phyloP scores from a whole-genome alignment of 768 basidiomycete species.

The Leccinum aurantiacum region DNA sequence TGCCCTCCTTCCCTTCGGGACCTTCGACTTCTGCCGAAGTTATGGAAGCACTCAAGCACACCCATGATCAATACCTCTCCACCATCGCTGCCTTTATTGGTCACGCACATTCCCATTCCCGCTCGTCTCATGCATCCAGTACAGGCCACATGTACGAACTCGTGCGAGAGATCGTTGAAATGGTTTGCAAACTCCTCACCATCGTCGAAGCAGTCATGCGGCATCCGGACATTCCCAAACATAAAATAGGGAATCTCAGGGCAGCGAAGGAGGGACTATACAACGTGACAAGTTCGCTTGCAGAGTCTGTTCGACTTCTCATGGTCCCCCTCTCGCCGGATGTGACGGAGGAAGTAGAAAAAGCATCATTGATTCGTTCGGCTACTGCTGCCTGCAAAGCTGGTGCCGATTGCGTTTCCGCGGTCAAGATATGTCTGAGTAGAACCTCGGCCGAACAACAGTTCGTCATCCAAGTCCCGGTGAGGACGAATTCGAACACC shows the following conservation, averaged over 20 bases:
- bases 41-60: constrained; percentile 72
- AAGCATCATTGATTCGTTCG: constrained; percentile 71
- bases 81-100: constrained; percentile 98
- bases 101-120: constrained; percentile 91
- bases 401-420: constrained; percentile 83
- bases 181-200: constrained; percentile 86
- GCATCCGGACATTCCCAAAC: constrained; percentile 65
- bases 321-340: constrained; percentile 48
- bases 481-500: constrained; percentile 43
- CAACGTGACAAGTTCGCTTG: constrained; percentile 79
- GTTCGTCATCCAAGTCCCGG: constrained; percentile 65
- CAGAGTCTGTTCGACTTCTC: constrained; percentile 81
- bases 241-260: constrained; percentile 64
- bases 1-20: constrained; percentile 66
- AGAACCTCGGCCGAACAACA: constrained; percentile 60
- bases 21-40: constrained; percentile 68
- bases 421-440: constrained; percentile 80
- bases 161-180: constrained; percentile 91
- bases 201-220: constrained; percentile 87
- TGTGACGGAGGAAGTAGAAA: constrained; percentile 80
- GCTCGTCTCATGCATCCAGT: constrained; percentile 86
- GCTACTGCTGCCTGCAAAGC: constrained; percentile 87
- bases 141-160: constrained; percentile 94
- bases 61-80: constrained; percentile 89
- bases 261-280: constrained; percentile 80